These are phyloP conservation scores for Dioscorea cayenensis DNA, from an alignment of 116 monocot species.

Conservation along the genomic window DNA sequence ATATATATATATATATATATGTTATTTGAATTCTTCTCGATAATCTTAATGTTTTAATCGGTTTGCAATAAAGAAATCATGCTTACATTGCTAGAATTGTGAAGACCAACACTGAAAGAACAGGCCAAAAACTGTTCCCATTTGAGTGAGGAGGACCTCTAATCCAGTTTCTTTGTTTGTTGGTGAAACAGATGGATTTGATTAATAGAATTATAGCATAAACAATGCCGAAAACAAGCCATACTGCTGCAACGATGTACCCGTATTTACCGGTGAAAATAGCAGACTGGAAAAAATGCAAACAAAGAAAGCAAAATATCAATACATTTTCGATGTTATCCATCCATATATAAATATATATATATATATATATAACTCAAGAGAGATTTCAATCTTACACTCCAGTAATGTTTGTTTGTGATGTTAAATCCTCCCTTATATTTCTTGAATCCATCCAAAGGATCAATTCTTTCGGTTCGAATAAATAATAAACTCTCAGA, in stretches of 20 bases:
- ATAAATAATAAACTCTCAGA: conserved; percentile 15
- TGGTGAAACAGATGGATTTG: conserved; percentile 16
- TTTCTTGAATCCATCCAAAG: conserved; percentile 59
- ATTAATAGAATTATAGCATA: conserved; percentile 25
- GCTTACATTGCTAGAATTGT: conserved; percentile 66
- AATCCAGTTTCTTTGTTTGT: conserved; percentile 16
- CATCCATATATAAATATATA: no score
- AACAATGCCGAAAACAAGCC: conserved; percentile 49
- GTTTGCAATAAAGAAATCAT: not conserved
- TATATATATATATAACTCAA: no score
- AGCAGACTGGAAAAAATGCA: conserved; percentile 45
- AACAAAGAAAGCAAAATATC: not conserved
- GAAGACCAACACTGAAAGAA: conserved; percentile 26
- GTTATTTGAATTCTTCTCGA: not conserved
- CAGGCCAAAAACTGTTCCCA: conserved; percentile 24
- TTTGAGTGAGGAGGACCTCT: conserved; percentile 13
- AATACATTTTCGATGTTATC: not conserved
- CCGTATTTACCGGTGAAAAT: conserved; percentile 80
- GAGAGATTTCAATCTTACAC: conserved; percentile 49
- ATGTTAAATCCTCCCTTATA: conserved; percentile 89
- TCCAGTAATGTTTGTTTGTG: conserved; percentile 94
- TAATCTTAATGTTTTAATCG: not conserved
- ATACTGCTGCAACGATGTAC: conserved; percentile 56
- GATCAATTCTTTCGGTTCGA: conserved; percentile 64
- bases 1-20: not conserved